Base-by-base conservation (phyloP, 2,329 filamentous ascomycete species). In the Aspergillus hortae region DNA sequence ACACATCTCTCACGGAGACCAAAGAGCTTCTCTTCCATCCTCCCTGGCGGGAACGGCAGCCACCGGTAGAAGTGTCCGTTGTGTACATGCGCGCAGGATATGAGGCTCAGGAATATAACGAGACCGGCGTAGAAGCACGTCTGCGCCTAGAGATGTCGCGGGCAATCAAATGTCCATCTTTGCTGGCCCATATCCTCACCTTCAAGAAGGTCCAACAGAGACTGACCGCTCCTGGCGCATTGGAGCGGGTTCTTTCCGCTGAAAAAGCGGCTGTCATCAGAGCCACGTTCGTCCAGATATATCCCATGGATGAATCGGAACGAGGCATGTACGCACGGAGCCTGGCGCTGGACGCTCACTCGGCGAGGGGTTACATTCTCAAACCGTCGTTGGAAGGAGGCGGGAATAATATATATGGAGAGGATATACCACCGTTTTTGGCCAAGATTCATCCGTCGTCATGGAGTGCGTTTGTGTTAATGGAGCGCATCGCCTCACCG, bases 301-400 rank as follows among this genome's bases (percentile, higher is more conserved):
- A 67, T 45, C 60, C 68, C 0, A 51, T 77, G 10, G 71, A 75
- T 54, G 33, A 58, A 7, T 66, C 69, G 0, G 32, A 56, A 2
- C 53, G 51, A 4, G 72, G 70, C 11, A 44, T 55, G 5, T 25
- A 60, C 23, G 70, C 64, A 6, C 57, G 64, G 11, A 36, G 50
- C 11, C 47, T 68, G 3, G 66, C 66, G 3, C 51, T 49, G 9
- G 56, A 71, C 48, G 48, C 46, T 2, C 33, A 57, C 1, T 54
- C 35, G 4, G 65, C 64, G 2, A 46, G 41, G 11, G 50, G 67
- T 21, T 71, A 71, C 48, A 66, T 77, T 6, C 61, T 77, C 5
- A 78, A 77, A 57, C 74, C 74, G 1, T 75, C 70, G 10, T 60
- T 73, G 0, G 74, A 77, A 58, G 75, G 74, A 4, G 75, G 75